phyloP scores from a whole-genome alignment of 225 moss, liverwort and hornwort genomes.

The Marchantia polymorpha region DNA sequence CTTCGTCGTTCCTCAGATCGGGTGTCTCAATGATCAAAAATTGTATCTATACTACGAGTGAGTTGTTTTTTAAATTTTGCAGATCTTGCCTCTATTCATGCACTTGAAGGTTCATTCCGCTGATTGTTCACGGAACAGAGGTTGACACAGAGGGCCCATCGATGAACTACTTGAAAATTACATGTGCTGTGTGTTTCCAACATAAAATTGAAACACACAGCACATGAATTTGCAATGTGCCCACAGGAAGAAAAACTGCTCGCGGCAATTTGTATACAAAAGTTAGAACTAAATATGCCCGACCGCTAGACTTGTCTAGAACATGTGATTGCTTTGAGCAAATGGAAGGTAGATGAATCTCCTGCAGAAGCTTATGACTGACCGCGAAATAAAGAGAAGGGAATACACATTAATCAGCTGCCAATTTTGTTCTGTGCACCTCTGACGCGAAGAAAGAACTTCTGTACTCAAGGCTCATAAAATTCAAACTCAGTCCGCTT shows the following conservation, averaged over 20 bases:
- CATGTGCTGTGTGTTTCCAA: conserved; percentile 5
- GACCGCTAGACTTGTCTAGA: not conserved
- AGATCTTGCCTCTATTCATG: not conserved
- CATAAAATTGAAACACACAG: conserved; percentile 2
- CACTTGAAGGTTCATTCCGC: not conserved
- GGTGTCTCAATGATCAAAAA: not conserved
- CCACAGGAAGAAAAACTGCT: not conserved
- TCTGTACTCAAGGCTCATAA: not conserved
- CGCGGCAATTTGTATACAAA: not conserved
- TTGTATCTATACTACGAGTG: too few relatives aligned
- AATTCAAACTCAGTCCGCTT: not conserved
- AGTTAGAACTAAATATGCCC: not conserved
- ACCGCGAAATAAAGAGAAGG: not conserved
- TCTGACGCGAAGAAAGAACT: not conserved
- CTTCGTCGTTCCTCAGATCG: not conserved
- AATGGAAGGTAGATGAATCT: not conserved
- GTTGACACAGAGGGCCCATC: not conserved
- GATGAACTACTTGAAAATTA: not conserved
- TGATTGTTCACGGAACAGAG: not conserved
- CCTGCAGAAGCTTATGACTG: not conserved
- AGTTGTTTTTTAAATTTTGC: not conserved
- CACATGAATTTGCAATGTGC: conserved; percentile 1
- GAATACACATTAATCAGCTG: not conserved
- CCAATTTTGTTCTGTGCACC: not conserved
- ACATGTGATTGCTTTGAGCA: not conserved